Evolutionary conservation across 2,329 filamentous ascomycete genomes (phyloP), one percentile per base, ranked within the genome.

Genomic region (Fusarium succisae): DNA sequence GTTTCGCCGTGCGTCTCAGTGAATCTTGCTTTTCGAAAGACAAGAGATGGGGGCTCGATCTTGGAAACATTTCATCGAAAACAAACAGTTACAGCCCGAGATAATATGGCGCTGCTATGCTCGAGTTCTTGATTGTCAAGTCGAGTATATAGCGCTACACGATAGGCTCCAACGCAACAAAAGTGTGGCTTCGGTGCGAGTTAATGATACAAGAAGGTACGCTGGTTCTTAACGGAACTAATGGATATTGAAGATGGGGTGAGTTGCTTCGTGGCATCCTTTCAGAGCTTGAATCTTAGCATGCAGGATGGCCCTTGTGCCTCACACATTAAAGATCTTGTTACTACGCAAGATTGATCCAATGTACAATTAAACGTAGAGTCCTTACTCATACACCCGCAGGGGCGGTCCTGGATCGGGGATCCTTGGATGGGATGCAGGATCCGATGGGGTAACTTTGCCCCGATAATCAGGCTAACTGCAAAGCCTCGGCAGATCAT

Each of bases 401-500:
- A 3, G n/a, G 18, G 10, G 4, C 8, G 14, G 7, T 28, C 17
- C 22, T 28, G 8, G 6, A 17, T 28, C 20, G 2, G 11, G 24
- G 24, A 55, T 55, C 35, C 24, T 55, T 18, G 6, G 12, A 10
- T 18, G 10, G 14, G 3, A 6, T 55, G 35, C 35, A 55, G 51
- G 51, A 55, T 55, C 24, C 35, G 51, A 55, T 55, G 51, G 51
- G 26, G 15, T n/a, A 55, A 55, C 35, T 55, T 55, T 55, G 8
- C 11, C 14, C 51, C 51, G 51, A 28, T 10, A 8, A 41, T 41
- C 35, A 55, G 24, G 51, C 51, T 39, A 11, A n/a, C 35, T 39
- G 11, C 24, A 17, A n/a, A 22, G 20, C 24, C 11, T 41, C 14
- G 4, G 3, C 35, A 55, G 8, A 28, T n/a, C 20, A 22, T 8